Evolutionary conservation across 1,284 basidiomycete species (phyloP), one percentile per base, ranked within the genome.

Genomic region (Chondrostereum purpureum): DNA sequence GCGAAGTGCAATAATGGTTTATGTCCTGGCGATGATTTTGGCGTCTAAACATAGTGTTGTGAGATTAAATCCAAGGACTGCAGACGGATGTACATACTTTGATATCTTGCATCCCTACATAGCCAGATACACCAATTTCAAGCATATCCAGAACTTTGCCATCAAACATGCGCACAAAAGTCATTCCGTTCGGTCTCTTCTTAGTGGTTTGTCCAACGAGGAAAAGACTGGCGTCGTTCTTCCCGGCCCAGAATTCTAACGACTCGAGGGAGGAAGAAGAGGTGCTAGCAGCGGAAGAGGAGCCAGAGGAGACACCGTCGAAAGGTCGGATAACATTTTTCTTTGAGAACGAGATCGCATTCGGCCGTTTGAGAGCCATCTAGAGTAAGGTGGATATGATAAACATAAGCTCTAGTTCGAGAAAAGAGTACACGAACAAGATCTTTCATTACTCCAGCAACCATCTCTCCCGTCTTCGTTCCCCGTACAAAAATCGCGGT

Each of bases 1-100:
- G 91, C 91, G 62, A 99, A 99, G 61, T 96, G 92, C 72, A 99
- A 86, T 54, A 98, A 67, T 42, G 95, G 94, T 55, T 88, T 84
- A 56, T 92, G 83, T n/a, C 94, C 94, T 21, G 89, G 80, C 3
- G 91, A 85, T 8, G 88, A 83, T 77, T 96, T 96, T 31, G 82
- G 72, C 38, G 87, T 86, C 88, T 94, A 24, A 33, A 42, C 17
- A 21, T 33, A 23, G 17, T 22, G 18, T 6, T n/a, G 38, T 20
- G 27, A 20, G 20, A 21, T 23, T 45, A 42, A 37, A n/a, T 27
- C 33, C 19, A 2, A 41, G 27, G 24, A 35, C 6, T 12, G 19
- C 35, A 23, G 14, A 67, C 75, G 55, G n/a, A n/a, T n/a, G n/a
- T n/a, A n/a, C n/a, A n/a, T 61, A 89, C 92, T 70, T 93, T 91